Conservation (phyloP, 257 asterid genomes). For the Oldenlandia corymbosa region DNA sequence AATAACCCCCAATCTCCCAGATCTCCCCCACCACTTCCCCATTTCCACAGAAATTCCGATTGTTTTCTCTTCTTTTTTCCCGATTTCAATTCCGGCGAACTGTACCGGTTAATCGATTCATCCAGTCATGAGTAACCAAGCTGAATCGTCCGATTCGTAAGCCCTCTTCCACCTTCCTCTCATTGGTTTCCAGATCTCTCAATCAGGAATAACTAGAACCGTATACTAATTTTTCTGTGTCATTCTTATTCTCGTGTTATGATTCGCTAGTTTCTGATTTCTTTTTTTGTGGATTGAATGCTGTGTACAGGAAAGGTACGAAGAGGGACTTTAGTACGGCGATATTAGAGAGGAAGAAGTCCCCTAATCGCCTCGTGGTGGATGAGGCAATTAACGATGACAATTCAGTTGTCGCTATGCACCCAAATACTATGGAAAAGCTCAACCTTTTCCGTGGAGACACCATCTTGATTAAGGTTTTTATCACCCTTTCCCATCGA, state of each 20-base stretch:
- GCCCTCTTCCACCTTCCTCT: conserved; percentile 6
- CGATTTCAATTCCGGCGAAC: neutral
- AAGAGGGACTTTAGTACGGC: conserved; percentile 88
- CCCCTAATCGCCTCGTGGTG: conserved; percentile 73
- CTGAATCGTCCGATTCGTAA: conserved; percentile 68
- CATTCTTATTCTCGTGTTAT: neutral
- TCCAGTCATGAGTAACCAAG: conserved; percentile 42
- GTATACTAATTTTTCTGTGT: neutral
- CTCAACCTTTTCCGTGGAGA: conserved; percentile 89
- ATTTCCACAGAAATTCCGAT: conserved; percentile 13
- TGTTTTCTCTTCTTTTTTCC: neutral
- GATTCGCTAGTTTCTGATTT: too few relatives aligned
- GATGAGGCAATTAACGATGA: conserved; percentile 86
- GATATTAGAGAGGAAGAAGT: conserved; percentile 77
- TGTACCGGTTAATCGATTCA: neutral
- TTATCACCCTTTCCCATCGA: neutral
- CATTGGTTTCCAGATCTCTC: conserved; percentile 26
- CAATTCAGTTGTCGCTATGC: conserved; percentile 70
- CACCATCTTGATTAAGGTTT: conserved; percentile 80
- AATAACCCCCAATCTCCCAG: conserved; percentile 15
- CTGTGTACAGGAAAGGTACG: conserved; percentile 57
- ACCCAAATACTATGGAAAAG: conserved; percentile 81
- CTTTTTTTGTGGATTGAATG: conserved; percentile 14
- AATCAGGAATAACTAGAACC: too few relatives aligned
- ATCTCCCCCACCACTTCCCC: conserved; percentile 19